These are phyloP conservation scores for Hyphodiscus sp. DNA, from an alignment of 2,329 filamentous ascomycete genomes.

Conservation along the genomic window DNA sequence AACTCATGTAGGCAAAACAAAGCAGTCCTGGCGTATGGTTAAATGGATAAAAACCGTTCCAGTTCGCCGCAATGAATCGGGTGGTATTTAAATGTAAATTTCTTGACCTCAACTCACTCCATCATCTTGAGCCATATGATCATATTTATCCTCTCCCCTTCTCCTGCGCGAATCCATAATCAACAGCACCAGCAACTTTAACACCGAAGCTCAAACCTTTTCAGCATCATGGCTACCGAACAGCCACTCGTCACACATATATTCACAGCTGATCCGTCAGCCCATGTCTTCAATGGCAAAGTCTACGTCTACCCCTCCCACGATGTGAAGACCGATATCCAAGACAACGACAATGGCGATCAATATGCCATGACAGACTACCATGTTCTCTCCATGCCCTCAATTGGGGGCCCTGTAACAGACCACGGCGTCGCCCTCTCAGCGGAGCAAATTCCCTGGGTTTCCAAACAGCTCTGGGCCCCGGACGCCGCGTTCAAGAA, in stretches of 20 bases:
- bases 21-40: not conserved
- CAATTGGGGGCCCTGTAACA: conserved; percentile 50
- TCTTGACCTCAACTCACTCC: not conserved
- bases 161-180: not conserved
- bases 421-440: conserved; percentile 68
- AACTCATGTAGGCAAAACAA: not conserved
- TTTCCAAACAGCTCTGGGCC: conserved; percentile 73
- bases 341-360: conserved; percentile 78
- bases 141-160: not conserved
- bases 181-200: not conserved
- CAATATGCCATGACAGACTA: conserved; percentile 83
- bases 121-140: not conserved
- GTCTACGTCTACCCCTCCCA: conserved; percentile 79
- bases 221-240: not conserved
- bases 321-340: conserved; percentile 67
- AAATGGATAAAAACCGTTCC: not conserved
- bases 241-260: conserved; percentile 63
- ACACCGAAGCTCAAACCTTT: not conserved
- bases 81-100: not conserved
- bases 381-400: conserved; percentile 62
- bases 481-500: conserved; percentile 66
- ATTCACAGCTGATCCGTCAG: conserved; percentile 75
- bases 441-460: conserved; percentile 65
- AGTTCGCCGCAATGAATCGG: not conserved
- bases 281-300: conserved; percentile 69